These are phyloP conservation scores for Papilionanthe hybrid DNA, from an alignment of 116 monocot species.

Conservation along the genomic window DNA sequence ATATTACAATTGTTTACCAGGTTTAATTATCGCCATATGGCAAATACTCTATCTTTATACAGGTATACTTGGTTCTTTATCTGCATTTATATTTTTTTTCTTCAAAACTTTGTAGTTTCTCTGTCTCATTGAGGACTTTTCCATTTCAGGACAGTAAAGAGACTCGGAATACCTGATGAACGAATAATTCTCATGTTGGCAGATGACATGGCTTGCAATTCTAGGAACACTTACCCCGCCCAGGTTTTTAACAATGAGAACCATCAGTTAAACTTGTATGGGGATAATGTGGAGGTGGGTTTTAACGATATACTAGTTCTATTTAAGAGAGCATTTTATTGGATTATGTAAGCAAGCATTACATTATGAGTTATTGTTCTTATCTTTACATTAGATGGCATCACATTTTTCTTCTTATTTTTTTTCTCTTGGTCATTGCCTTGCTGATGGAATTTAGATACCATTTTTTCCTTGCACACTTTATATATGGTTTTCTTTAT, in stretches of 20 bases:
- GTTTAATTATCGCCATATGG: slow-evolving; percentile 98
- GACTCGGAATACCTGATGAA: slow-evolving; percentile 95
- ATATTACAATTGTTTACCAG: slow-evolving; percentile 19
- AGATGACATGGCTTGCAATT: slow-evolving; percentile 97
- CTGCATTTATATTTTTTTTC: not conserved
- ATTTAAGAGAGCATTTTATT: not conserved
- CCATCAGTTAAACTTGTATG: slow-evolving; percentile 91
- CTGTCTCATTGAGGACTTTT: not conserved
- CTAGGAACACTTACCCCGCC: slow-evolving; percentile 87
- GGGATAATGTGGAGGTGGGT: slow-evolving; percentile 96
- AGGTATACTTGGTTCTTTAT: slow-evolving; percentile 34
- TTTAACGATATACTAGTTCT: not conserved
- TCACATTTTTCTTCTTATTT: not conserved
- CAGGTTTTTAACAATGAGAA: slow-evolving; percentile 99
- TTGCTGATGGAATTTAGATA: not conserved
- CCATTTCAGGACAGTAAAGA: slow-evolving; percentile 72
- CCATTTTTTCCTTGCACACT: not conserved
- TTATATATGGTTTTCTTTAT: not conserved
- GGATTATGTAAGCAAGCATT: not conserved
- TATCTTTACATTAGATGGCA: not conserved
- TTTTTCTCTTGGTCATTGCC: not conserved
- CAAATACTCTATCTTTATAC: slow-evolving; percentile 91
- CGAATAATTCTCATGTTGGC: slow-evolving; percentile 97
- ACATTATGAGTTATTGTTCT: not conserved
- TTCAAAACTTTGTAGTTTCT: not conserved